Base-by-base conservation (phyloP, 75 land plant species). In the Larix kaempferi region DNA sequence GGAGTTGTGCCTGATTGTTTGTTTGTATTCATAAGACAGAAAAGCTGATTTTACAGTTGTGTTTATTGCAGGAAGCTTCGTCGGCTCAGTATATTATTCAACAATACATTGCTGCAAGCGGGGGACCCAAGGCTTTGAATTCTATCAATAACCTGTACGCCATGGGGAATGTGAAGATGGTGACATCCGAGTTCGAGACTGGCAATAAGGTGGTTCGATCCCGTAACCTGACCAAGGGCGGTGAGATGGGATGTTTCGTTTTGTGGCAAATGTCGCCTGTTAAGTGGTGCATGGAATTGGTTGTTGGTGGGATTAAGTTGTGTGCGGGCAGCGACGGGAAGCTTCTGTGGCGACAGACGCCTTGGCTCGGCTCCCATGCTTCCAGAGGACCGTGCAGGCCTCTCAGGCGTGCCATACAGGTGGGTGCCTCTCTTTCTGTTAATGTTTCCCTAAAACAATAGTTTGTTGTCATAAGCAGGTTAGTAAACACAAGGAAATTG, bases 231-330 rank as follows among this genome's bases (percentile, higher is more conserved):
- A 26, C 17, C 13, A 59, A 29, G 35, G 19, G 39, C 10, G 86
- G 79, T 29, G 86, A 80, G 76, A 52, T 74, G 58, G 86, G 86
- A 3, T 78, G 84, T 41, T 85, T 85, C 44, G 84, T 85, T 8
- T 57, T 81, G 44, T 85, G 86, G 86, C 80, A 78, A 80, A 85
- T 78, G 86, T 58, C 19, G 61, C 84, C 86, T 54, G 80, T 82
- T 39, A 49, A 71, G 80, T 85, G 86, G 86, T 78, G 78, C 73
- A 19, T 85, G 76, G 86, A 85, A 77, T 16, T 85, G 71, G 80
- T 76, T 59, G 80, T 85, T 27, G 62, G 76, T 49, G 84, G 86
- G 2, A 78, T 66, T 61, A 81, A 81, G 76, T 55, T 81, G 52
- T 73, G 74, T 22, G 80, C 84, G 41, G 86, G 86, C 8, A 71